phyloP scores from a whole-genome alignment of 805 yeast species.

The Suhomyces sp. region DNA sequence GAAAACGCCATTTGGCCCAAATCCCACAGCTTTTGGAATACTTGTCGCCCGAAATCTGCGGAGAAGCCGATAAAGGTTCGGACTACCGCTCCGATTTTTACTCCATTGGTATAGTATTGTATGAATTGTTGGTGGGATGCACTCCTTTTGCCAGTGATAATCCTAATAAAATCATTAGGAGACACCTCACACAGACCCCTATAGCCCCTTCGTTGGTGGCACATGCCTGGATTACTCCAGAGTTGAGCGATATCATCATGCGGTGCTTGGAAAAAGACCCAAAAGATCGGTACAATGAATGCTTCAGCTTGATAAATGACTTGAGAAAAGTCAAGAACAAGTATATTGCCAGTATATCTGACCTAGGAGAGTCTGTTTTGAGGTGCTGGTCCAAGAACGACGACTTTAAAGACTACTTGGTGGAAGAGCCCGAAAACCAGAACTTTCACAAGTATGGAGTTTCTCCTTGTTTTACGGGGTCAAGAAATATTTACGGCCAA shows the following conservation, averaged over 20 bases:
- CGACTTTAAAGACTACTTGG: conserved; percentile 3
- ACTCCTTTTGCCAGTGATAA: conserved; percentile 44
- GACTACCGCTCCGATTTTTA: conserved; percentile 50
- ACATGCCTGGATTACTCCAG: conserved; percentile 23
- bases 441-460: conserved; percentile 5
- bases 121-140: conserved; percentile 45
- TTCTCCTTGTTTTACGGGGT: conserved; percentile 9
- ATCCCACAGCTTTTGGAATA: conserved; percentile 43
- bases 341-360: conserved; percentile 12
- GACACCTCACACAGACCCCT: conserved; percentile 42
- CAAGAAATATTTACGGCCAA: conserved; percentile 12
- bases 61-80: conserved; percentile 34
- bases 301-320: conserved; percentile 35
- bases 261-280: conserved; percentile 42
- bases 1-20: conserved; percentile 38
- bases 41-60: conserved; percentile 50
- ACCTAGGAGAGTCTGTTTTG: background rate
- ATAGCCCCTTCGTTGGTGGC: conserved; percentile 35
- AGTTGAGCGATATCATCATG: conserved; percentile 40
- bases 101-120: conserved; percentile 48
- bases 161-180: conserved; percentile 34
- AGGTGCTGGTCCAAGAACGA: conserved; percentile 2
- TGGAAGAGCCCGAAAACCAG: background rate
- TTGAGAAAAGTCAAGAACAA: conserved; percentile 22
- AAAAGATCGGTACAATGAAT: conserved; percentile 34